These are phyloP conservation scores for Agaricus subrufescens DNA, from an alignment of 768 basidiomycete genomes.

Conservation along the genomic window DNA sequence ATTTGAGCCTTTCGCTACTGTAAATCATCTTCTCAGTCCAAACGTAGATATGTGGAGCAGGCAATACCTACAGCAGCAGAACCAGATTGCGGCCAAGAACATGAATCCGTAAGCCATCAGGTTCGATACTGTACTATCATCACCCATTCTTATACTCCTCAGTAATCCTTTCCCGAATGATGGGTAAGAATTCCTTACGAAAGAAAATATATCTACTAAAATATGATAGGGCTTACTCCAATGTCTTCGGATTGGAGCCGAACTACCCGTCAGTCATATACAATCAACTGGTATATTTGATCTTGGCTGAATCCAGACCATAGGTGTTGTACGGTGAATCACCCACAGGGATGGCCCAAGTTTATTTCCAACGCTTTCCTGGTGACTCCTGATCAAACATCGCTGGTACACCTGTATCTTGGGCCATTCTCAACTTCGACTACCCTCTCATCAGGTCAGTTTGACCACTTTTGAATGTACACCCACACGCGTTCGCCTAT, in stretches of 20 bases:
- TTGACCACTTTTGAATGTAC: constrained; percentile 9
- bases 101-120: constrained; percentile 40
- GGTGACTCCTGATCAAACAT: constrained; percentile 38
- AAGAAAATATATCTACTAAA: not conserved
- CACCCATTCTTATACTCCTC: not conserved
- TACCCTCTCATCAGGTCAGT: constrained; percentile 33
- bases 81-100: constrained; percentile 51
- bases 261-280: constrained; percentile 37
- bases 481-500: constrained; percentile 12
- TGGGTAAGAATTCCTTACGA: constrained; percentile 29
- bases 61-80: constrained; percentile 57
- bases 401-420: constrained; percentile 43
- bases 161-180: constrained; percentile 52
- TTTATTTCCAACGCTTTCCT: constrained; percentile 50
- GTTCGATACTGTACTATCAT: not conserved
- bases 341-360: constrained; percentile 52
- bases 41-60: constrained; percentile 50
- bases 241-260: constrained; percentile 46
- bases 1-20: not conserved
- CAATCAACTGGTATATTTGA: not conserved
- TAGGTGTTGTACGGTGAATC: constrained; percentile 49
- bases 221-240: constrained; percentile 35
- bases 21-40: not conserved
- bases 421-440: constrained; percentile 41
- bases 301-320: not conserved